Conservation (phyloP, 495 filamentous ascomycete species). For the Penicillium cataractarum region DNA sequence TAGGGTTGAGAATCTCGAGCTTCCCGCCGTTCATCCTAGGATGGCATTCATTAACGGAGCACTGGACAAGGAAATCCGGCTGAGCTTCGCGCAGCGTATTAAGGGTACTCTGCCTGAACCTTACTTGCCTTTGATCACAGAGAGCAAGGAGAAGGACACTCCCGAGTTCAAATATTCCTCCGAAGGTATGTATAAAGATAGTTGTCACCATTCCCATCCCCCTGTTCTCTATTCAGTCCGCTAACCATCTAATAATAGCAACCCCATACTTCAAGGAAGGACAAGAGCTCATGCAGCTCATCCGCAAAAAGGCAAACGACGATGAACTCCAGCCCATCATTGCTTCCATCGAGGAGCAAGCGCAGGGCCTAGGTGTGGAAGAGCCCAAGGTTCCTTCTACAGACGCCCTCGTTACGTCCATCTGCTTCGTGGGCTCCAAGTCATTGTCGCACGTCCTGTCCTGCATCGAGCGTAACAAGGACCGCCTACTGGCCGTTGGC, state of each 20-base stretch:
- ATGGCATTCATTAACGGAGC: constrained; percentile 91
- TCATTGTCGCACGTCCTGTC: constrained; percentile 94
- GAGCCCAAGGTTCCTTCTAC: constrained; percentile 83
- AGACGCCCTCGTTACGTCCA: constrained; percentile 88
- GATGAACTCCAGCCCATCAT: constrained; percentile 80
- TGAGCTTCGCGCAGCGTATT: constrained; percentile 95
- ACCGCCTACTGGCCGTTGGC: constrained; percentile 80
- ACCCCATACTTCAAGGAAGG: constrained; percentile 82
- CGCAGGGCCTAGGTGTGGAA: constrained; percentile 61
- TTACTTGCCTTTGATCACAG: constrained; percentile 79
- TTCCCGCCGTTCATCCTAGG: constrained; percentile 76
- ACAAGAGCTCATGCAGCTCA: constrained; percentile 72
- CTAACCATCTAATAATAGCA: constrained; percentile 46
- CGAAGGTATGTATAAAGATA: constrained; percentile 59
- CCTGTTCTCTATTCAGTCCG: background rate
- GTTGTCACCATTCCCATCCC: background rate
- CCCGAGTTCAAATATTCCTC: constrained; percentile 91
- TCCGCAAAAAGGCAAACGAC: constrained; percentile 81
- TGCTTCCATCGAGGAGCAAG: constrained; percentile 73
- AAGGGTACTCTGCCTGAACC: constrained; percentile 88
- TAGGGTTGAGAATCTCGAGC: constrained; percentile 79
- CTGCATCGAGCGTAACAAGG: constrained; percentile 94
- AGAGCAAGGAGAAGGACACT: constrained; percentile 88
- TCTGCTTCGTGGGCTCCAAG: constrained; percentile 91
- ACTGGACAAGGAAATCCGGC: constrained; percentile 94